Conservation (phyloP, 352 stramenopile genomes). For the Blastocystis sp. region DNA sequence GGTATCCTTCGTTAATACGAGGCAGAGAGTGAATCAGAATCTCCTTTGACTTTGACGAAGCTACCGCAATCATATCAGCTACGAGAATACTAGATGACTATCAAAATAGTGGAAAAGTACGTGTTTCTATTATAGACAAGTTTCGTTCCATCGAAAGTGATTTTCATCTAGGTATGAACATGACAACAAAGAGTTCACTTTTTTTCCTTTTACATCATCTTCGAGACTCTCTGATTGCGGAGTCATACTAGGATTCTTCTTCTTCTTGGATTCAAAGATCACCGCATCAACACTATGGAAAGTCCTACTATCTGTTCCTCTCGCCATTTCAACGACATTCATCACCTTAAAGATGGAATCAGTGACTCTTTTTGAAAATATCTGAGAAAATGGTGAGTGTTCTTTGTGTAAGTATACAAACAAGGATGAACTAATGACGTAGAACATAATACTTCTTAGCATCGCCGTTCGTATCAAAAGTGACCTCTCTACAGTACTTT, state of each 20-base stretch:
- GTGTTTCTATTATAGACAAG: constrained; percentile 40
- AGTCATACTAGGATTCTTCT: constrained; percentile 26
- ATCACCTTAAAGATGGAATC: neutral
- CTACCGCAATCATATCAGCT: constrained; percentile 48
- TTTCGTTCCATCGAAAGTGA: constrained; percentile 50
- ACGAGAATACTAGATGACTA: constrained; percentile 21
- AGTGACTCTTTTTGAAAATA: neutral
- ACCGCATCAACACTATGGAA: constrained; percentile 41
- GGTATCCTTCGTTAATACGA: constrained; percentile 18
- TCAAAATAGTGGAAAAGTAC: neutral
- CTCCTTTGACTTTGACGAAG: constrained; percentile 30
- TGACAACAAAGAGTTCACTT: neutral
- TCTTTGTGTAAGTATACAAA: neutral
- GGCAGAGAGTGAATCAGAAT: constrained; percentile 39
- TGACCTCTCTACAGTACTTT: constrained; percentile 48
- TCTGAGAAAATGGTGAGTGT: neutral
- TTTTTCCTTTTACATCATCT: constrained; percentile 39
- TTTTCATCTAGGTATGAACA: constrained; percentile 31
- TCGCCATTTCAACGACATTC: neutral
- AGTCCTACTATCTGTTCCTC: neutral
- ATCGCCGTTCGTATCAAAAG: neutral
- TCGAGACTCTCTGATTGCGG: neutral
- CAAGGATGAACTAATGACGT: constrained; percentile 27
- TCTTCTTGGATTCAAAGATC: constrained; percentile 53
- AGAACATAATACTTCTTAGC: constrained; percentile 12